Base-by-base conservation (phyloP, 768 basidiomycete genomes). In the Boletus sensibilis region DNA sequence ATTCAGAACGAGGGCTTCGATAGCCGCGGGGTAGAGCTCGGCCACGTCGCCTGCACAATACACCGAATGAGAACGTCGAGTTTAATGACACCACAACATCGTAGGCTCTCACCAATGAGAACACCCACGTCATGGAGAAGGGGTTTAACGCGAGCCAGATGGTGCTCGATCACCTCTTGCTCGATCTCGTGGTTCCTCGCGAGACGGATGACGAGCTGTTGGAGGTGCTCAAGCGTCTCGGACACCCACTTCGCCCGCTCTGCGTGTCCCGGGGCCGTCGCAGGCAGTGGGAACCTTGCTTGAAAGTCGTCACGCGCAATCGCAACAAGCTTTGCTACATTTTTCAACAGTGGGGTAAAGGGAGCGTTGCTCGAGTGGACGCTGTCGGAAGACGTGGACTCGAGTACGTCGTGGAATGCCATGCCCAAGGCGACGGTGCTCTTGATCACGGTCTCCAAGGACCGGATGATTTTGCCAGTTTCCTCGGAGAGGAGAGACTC, bases 21-120 rank as follows among this genome's bases (percentile, higher is more conserved):
- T 39, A 6, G 43, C 53, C 3, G 35, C 35, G 1, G 64, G 62
- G 39, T 58, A 57, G 16, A 64, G 59, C 25, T 67, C 65, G 1
- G 23, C 42, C 34, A 58, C 34, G 31, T 64, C 58, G 2, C 64
- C 64, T 65, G 47, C 9, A 43, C 13, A 11, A 8, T 12, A 27
- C 18, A 40, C 41, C 49, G 3, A 16, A 52, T 38, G 27, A 42
- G 37, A 37, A 50, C 18, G n/a, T 23, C 31, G 9, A 29, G 14
- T 14, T 13, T 2, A 5, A 41, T 12, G 9, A 31, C 2, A 23
- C 5, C 20, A 23, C 21, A 20, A 43, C 29, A 2, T 13, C 25
- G 5, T 18, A 18, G 18, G 31, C 39, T 5, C 60, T 55, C 23
- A 65, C 64, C 60, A 21, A 59, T 10, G 29, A 65, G 45, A 27